Percentiles rank a stretch among this genome's conserved stretches.
Conservation (phyloP, 306 rosid species). For the Corylus avellana region DNA sequence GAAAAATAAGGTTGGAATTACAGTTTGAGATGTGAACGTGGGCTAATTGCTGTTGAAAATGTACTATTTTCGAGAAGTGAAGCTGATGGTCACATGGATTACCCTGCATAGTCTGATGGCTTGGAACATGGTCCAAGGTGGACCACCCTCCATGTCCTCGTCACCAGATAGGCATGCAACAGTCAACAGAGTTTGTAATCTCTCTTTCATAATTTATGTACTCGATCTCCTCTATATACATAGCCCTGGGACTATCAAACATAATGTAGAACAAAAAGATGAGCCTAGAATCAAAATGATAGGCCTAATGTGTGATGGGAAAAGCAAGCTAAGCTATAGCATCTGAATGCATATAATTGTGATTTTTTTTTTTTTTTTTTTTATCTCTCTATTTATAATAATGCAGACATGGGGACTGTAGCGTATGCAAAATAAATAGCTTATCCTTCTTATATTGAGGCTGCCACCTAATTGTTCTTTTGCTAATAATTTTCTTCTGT, state of each 20-base stretch:
- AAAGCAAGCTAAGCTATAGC: neutral
- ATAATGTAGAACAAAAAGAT: neutral
- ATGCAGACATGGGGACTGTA: neutral
- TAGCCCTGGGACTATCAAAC: neutral
- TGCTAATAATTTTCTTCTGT: neutral
- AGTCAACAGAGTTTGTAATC: slow-evolving; percentile 4
- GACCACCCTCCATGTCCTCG: slow-evolving; percentile 37
- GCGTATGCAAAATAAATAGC: neutral
- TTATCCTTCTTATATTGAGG: neutral
- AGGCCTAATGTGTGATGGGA: neutral
- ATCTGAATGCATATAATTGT: neutral
- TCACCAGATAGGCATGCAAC: slow-evolving; percentile 28
- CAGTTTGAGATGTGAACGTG: slow-evolving; percentile 21
- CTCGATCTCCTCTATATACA: neutral
- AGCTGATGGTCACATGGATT: slow-evolving; percentile 63
- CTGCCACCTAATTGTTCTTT: neutral
- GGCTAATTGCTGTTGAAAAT: slow-evolving; percentile 19
- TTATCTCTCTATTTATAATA: no score
- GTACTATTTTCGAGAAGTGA: slow-evolving; percentile 37
- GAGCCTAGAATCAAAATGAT: neutral
- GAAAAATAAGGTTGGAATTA: slow-evolving; percentile 8
- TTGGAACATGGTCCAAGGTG: slow-evolving; percentile 50
- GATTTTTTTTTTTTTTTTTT: no score
- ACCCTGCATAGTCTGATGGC: slow-evolving; percentile 55
- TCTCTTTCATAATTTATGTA: neutral